Percentiles rank a stretch among this genome's conserved stretches.
Evolutionary conservation across 768 basidiomycete species (phyloP).

Genomic region (Butyriboletus loyo): DNA sequence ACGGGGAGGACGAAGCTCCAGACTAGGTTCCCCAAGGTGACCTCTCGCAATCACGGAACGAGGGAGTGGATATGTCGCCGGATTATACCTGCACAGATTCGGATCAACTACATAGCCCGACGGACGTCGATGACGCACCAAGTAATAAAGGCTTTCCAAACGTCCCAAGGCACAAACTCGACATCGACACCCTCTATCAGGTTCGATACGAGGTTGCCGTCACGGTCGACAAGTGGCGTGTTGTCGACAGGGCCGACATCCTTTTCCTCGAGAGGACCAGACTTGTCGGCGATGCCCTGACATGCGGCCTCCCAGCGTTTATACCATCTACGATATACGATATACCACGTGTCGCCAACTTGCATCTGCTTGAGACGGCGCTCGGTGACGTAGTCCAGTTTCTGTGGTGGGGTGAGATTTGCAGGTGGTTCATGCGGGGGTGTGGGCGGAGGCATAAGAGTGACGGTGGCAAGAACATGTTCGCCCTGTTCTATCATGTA

Average conservation of each 20-base stretch:
- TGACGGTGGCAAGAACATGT: conserved; percentile 18
- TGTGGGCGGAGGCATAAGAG: conserved; percentile 26
- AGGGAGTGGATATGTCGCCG: conserved; percentile 51
- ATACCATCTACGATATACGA: conserved; percentile 72
- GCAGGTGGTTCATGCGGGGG: conserved; percentile 21
- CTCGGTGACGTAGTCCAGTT: conserved; percentile 47
- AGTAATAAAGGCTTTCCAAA: conserved; percentile 62
- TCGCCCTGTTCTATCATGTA: conserved; percentile 64
- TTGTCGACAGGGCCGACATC: conserved; percentile 79
- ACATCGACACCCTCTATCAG: conserved; percentile 65
- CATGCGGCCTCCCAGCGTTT: conserved; percentile 73
- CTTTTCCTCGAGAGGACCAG: conserved; percentile 56
- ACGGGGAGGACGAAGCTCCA: conserved; percentile 73
- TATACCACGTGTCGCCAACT: conserved; percentile 74
- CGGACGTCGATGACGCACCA: conserved; percentile 43
- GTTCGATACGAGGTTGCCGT: conserved; percentile 42
- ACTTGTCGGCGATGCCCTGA: conserved; percentile 65
- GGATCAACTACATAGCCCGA: not conserved
- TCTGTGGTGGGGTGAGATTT: conserved; percentile 41
- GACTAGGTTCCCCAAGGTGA: conserved; percentile 41
- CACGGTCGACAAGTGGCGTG: conserved; percentile 53
- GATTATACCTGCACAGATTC: conserved; percentile 65
- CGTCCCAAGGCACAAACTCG: conserved; percentile 69
- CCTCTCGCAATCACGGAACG: conserved; percentile 68
- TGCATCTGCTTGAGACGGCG: conserved; percentile 49